Evolutionary conservation across 495 filamentous ascomycete genomes (phyloP), one percentile per base, ranked within the genome.

Genomic region (Penicillium malachiteum): DNA sequence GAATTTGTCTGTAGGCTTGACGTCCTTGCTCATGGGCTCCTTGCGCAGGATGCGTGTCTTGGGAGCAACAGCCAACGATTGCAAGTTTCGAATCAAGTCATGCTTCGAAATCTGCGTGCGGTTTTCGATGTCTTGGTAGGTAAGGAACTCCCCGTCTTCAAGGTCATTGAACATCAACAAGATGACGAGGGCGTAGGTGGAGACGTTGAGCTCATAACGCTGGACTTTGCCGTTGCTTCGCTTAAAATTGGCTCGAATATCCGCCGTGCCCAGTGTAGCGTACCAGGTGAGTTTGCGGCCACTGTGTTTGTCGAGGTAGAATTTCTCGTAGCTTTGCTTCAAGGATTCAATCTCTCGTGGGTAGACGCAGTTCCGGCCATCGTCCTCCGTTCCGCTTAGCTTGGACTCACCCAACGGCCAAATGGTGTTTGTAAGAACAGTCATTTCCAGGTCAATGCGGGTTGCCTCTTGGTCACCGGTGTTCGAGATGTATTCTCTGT

Each of bases 121-220:
- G 0, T 82, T 82, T 67, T 93, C 86, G 52, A 99, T 91, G 43
- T 96, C 92, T 59, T 94, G 88, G 48, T 87, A 94, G 0, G 84
- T 88, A 11, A 96, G 68, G 33, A 76, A 84, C 55, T 86, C 79
- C 38, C 80, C 84, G 1, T 83, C 71, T 5, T 76, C 74, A 0
- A 95, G 53, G 42, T 92, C 84, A 61, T 97, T 97, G 79, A 97
- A 99, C 0, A 96, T 83, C 46, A 94, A 59, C 30, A 99, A 73
- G 14, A 99, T 87, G 33, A 97, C 67, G 89, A 97, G 94, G 52
- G 85, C 90, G 63, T 94, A 96, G 0, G 94, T 99, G 2, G 91
- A 86, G 2, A 97, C 91, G 53, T 91, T 96, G 38, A 99, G 73
- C 56, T 99, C 94, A 63, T 96, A 90, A 7, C 87, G 85, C 38